A percentile compares a stretch with the other conserved stretches of the same genome.
These are phyloP conservation scores for Colletotrichum euphorbiae DNA, from an alignment of 2,329 filamentous ascomycete species.

Conservation along the genomic window DNA sequence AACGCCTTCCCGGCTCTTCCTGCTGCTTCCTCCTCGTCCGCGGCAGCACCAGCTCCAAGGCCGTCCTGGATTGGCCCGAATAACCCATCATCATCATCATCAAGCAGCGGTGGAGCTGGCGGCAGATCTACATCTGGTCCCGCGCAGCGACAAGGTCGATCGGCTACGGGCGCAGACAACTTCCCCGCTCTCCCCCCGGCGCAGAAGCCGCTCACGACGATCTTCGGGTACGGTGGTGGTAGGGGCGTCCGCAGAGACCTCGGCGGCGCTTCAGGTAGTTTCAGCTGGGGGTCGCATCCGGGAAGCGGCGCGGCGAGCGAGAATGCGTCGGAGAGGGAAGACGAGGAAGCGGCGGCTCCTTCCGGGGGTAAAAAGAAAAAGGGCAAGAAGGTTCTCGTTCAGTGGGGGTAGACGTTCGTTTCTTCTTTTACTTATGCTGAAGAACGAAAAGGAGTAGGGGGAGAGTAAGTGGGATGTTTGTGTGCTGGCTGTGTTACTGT, in stretches of 20 bases:
- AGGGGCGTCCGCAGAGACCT: constrained; percentile 66
- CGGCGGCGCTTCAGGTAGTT: constrained; percentile 61
- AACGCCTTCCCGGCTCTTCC: constrained; percentile 60
- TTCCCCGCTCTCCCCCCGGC: constrained; percentile 88
- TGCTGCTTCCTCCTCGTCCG: constrained; percentile 41
- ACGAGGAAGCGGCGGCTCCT: constrained; percentile 44
- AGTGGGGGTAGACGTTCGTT: constrained; percentile 62
- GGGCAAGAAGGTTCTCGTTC: constrained; percentile 70
- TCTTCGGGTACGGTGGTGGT: constrained; percentile 70
- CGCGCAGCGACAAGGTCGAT: constrained; percentile 6
- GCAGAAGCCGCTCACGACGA: constrained; percentile 73
- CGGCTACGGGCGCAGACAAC: constrained; percentile 59
- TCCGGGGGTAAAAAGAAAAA: constrained; percentile 59
- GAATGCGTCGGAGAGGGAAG: constrained; percentile 44
- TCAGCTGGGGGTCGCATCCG: constrained; percentile 60
- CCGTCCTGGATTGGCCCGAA: constrained; percentile 48
- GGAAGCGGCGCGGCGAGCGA: constrained; percentile 44
- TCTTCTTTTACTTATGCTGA: too few relatives aligned
- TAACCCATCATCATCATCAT: constrained; percentile 30
- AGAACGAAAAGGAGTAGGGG: not conserved
- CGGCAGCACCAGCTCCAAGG: constrained; percentile 43
- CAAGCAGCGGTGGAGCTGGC: not conserved
- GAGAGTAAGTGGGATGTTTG: too few relatives aligned
- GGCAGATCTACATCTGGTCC: constrained; percentile 24
- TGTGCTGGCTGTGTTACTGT: too few relatives aligned